These are phyloP conservation scores for Colletotrichum liriopes DNA, from an alignment of 2,329 filamentous ascomycete species.

Conservation along the genomic window DNA sequence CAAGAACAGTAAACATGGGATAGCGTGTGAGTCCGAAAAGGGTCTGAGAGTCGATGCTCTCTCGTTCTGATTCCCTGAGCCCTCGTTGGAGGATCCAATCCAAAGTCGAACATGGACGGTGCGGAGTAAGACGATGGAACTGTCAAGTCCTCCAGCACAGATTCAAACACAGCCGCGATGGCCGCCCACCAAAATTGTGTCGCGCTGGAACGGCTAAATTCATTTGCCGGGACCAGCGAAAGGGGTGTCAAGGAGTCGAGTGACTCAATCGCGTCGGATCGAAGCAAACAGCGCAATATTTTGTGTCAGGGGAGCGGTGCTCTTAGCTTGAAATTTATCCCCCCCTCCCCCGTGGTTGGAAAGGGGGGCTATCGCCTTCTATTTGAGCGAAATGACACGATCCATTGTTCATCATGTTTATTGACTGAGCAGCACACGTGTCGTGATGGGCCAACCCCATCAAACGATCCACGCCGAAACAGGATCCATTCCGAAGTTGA, in stretches of 20 bases:
- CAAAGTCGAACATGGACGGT: neutral
- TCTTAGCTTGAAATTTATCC: neutral
- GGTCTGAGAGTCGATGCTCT: constrained; percentile 14
- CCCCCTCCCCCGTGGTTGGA: neutral
- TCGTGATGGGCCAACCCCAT: constrained; percentile 7
- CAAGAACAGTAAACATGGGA: neutral
- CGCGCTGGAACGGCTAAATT: neutral
- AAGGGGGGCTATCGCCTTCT: neutral
- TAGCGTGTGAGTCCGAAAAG: neutral
- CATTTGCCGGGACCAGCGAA: neutral
- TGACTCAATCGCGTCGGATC: neutral
- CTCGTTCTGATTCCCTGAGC: neutral
- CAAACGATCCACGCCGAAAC: constrained; percentile 11
- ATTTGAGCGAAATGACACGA: constrained; percentile 4
- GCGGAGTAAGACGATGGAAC: constrained; percentile 1
- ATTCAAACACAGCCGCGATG: constrained; percentile 1
- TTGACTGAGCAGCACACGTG: constrained; percentile 14
- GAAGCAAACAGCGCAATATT: neutral
- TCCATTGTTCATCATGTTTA: neutral
- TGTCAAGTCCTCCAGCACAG: neutral
- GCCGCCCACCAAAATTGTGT: neutral
- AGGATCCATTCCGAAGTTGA: constrained; percentile 8
- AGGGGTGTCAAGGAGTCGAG: constrained; percentile 4
- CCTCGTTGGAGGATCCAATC: neutral
- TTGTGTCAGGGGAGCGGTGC: neutral